Percentiles rank a stretch among this genome's conserved stretches.
These are phyloP conservation scores for Polyporus arcularius DNA, from an alignment of 768 basidiomycete species.

Conservation along the genomic window DNA sequence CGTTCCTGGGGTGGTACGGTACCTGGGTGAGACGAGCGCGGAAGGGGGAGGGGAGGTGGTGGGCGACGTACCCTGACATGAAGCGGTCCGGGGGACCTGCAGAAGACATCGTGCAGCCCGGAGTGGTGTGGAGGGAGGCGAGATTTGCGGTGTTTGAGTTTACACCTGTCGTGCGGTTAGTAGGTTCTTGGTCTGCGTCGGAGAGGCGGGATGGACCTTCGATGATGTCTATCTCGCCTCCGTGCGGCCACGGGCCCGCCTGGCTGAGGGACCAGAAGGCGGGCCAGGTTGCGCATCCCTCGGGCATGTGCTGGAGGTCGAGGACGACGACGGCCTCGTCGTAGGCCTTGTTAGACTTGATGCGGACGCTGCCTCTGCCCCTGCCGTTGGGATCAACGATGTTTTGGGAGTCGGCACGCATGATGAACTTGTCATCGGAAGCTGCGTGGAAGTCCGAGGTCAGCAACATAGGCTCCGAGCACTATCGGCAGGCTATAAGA, in stretches of 20 bases:
- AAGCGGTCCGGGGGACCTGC: conserved; percentile 23
- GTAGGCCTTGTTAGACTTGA: conserved; percentile 47
- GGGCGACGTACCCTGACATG: conserved; percentile 47
- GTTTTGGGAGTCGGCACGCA: conserved; percentile 53
- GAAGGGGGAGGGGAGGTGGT: not conserved
- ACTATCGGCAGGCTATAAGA: not conserved
- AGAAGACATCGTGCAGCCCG: conserved; percentile 47
- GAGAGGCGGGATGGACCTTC: conserved; percentile 42
- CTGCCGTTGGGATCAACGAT: conserved; percentile 38
- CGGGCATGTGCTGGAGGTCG: conserved; percentile 61
- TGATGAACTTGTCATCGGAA: conserved; percentile 47
- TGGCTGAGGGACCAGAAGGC: conserved; percentile 61
- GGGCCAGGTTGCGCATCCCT: conserved; percentile 62
- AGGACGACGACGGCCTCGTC: conserved; percentile 50
- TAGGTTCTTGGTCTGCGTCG: not conserved
- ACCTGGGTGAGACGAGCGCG: not conserved
- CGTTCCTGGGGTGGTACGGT: conserved; percentile 31
- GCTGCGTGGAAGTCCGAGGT: conserved; percentile 27
- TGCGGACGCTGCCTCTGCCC: conserved; percentile 61
- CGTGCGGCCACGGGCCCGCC: conserved; percentile 56
- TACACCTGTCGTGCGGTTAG: conserved; percentile 39
- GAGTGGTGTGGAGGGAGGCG: conserved; percentile 55
- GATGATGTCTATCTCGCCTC: conserved; percentile 64
- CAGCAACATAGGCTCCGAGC: not conserved
- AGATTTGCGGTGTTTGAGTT: conserved; percentile 48